These are phyloP conservation scores for Psophocarpus tetragonolobus DNA, from an alignment of 306 rosid species.

Conservation along the genomic window DNA sequence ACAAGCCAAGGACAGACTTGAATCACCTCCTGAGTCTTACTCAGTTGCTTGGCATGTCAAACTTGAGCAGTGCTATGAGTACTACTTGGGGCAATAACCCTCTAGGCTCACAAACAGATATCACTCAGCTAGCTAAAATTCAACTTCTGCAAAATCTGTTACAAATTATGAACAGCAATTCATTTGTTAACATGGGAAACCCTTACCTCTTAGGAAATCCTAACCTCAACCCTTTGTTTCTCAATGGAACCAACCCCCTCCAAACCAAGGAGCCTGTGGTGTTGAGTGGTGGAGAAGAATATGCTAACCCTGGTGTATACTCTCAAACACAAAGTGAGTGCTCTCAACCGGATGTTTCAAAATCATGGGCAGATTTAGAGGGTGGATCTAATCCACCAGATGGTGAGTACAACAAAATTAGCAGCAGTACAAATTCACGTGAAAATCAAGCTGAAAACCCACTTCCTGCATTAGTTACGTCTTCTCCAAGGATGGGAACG, in stretches of 20 bases:
- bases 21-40: conserved; percentile 61
- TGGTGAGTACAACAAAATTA: conserved; percentile 27
- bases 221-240: conserved; percentile 41
- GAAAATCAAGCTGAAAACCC: conserved; percentile 38
- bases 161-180: conserved; percentile 49
- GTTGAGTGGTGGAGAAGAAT: conserved; percentile 26
- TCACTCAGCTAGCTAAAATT: conserved; percentile 62
- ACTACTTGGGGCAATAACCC: conserved; percentile 46
- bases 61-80: conserved; percentile 33
- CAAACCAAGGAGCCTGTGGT: conserved; percentile 34
- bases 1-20: conserved; percentile 79
- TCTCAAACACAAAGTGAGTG: conserved; percentile 33
- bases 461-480: conserved; percentile 54
- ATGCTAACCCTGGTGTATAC: conserved; percentile 32
- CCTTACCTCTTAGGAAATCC: conserved; percentile 39
- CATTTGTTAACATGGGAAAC: conserved; percentile 41
- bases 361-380: conserved; percentile 35
- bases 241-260: conserved; percentile 14
- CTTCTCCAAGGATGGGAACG: conserved; percentile 33
- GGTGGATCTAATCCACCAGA: conserved; percentile 36
- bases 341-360: conserved; percentile 29
- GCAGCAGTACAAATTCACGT: not conserved
- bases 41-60: conserved; percentile 53
- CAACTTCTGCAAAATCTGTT: conserved; percentile 62
- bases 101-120: conserved; percentile 54